Evolutionary conservation across 345 rosid species (phyloP).

Genomic region (Populus nigra): DNA sequence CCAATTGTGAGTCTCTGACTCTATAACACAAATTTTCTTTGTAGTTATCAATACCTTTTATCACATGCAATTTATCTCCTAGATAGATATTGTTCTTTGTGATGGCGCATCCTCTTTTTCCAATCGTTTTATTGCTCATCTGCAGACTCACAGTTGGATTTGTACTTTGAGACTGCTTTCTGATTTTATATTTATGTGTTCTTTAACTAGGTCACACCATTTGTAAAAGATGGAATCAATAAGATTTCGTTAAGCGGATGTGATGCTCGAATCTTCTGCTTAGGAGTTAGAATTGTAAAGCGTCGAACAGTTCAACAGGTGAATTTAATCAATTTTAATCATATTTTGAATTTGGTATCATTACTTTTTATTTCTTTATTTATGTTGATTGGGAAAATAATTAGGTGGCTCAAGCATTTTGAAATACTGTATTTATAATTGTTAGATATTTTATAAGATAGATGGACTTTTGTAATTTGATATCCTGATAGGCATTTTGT

Average conservation of each 20-base stretch:
- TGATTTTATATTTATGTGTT: slow-evolving; percentile 1
- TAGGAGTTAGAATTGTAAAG: slow-evolving; percentile 84
- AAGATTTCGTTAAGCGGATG: slow-evolving; percentile 73
- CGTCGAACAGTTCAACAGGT: slow-evolving; percentile 83
- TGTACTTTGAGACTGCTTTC: neutral
- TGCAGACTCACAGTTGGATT: neutral
- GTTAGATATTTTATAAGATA: neutral
- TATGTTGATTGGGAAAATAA: neutral
- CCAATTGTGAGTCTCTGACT: slow-evolving; percentile 64
- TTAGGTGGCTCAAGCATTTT: neutral
- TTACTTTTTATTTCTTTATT: neutral
- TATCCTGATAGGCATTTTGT: neutral
- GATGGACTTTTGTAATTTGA: neutral
- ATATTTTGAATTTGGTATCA: neutral
- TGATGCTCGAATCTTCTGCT: slow-evolving; percentile 83
- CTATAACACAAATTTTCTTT: neutral
- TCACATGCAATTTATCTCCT: neutral
- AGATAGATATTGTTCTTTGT: neutral
- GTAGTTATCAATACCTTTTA: neutral
- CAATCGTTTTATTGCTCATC: neutral
- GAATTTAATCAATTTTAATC: slow-evolving; percentile 4
- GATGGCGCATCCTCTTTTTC: neutral
- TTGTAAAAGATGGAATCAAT: slow-evolving; percentile 71
- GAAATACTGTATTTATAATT: neutral
- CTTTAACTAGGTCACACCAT: slow-evolving; percentile 63